Conservation (phyloP, 2,329 filamentous ascomycete genomes). For the Diaporthe destruens region DNA sequence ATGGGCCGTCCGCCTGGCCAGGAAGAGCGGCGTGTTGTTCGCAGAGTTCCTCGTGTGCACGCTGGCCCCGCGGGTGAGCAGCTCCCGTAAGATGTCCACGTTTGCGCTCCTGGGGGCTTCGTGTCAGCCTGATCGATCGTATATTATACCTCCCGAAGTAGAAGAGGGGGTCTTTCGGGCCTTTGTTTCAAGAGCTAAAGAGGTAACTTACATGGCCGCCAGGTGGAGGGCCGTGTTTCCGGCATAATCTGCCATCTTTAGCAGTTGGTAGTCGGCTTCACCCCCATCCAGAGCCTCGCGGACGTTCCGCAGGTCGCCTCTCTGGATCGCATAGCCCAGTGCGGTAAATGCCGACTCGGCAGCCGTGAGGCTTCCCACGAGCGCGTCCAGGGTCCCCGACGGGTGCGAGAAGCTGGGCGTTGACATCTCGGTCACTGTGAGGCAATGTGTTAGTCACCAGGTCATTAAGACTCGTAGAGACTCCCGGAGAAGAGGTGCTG, state of each 20-base stretch:
- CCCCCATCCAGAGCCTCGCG: slow-evolving; percentile 76
- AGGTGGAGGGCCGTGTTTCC: slow-evolving; percentile 79
- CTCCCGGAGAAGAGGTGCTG: too few species aligned
- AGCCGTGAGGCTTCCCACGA: slow-evolving; percentile 58
- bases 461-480: background rate
- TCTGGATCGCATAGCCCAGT: slow-evolving; percentile 83
- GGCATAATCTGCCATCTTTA: slow-evolving; percentile 83
- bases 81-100: slow-evolving; percentile 66
- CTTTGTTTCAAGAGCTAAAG: background rate
- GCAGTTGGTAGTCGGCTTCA: slow-evolving; percentile 64
- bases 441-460: background rate
- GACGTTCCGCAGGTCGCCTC: slow-evolving; percentile 75
- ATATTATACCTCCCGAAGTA: background rate
- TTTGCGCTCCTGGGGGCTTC: slow-evolving; percentile 55
- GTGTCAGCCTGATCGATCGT: background rate
- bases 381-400: slow-evolving; percentile 62
- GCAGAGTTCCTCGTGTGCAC: slow-evolving; percentile 75
- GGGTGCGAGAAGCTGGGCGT: slow-evolving; percentile 83
- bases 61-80: slow-evolving; percentile 73
- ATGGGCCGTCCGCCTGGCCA: slow-evolving; percentile 71
- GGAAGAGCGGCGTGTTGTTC: slow-evolving; percentile 74
- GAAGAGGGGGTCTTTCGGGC: background rate
- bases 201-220: slow-evolving; percentile 58
- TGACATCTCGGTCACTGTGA: slow-evolving; percentile 77
- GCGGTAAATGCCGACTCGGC: slow-evolving; percentile 77